Percentiles rank a stretch among this genome's conserved stretches.
These are phyloP conservation scores for Schwanniomyces vanrijiae DNA, from an alignment of 805 yeast genomes.

Conservation along the genomic window DNA sequence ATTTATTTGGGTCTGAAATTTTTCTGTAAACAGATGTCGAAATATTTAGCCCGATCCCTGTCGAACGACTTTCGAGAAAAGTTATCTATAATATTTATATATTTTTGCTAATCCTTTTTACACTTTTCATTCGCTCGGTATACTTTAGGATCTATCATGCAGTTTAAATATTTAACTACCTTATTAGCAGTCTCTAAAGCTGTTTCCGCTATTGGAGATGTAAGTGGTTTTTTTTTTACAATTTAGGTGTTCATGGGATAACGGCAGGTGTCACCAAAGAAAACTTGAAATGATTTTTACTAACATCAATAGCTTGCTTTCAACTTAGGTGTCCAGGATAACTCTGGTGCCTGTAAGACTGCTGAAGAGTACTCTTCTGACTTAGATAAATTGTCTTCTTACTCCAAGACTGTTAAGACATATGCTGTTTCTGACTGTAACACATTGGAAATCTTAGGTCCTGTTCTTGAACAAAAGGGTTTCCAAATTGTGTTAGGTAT, in stretches of 20 bases:
- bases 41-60: background rate
- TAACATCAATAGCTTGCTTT: constrained; percentile 56
- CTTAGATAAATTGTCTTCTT: constrained; percentile 54
- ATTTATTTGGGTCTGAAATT: background rate
- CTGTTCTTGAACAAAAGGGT: constrained; percentile 78
- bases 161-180: constrained; percentile 40
- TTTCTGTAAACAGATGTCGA: constrained; percentile 1
- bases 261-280: background rate
- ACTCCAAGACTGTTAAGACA: constrained; percentile 71
- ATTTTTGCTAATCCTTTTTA: background rate
- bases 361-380: constrained; percentile 70
- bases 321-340: constrained; percentile 81
- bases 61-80: background rate
- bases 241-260: background rate
- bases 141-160: constrained; percentile 24
- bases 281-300: constrained; percentile 2
- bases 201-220: constrained; percentile 60
- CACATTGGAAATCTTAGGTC: constrained; percentile 80
- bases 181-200: constrained; percentile 50
- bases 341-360: constrained; percentile 73
- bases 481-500: constrained; percentile 80
- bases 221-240: constrained; percentile 11
- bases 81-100: background rate
- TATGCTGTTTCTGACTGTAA: constrained; percentile 95
- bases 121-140: constrained; percentile 5